Conservation (phyloP, 352 stramenopile genomes). For the Phytopythium montanum region DNA sequence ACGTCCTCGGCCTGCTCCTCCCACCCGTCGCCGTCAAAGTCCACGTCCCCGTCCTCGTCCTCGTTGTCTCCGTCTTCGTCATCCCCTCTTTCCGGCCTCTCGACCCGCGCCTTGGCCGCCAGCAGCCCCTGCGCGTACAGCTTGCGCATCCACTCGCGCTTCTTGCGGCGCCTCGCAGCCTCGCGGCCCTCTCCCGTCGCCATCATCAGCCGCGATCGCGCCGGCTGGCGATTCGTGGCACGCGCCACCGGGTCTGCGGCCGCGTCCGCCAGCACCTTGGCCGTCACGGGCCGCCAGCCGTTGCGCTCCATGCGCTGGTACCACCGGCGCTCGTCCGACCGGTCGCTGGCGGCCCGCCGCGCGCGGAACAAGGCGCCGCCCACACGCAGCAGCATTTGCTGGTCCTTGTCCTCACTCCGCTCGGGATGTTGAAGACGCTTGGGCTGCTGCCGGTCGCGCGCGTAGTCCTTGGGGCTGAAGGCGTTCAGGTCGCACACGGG, state of each 20-base stretch:
- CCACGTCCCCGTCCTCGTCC: conserved; percentile 29
- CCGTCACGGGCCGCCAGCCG: conserved; percentile 86
- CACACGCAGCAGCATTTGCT: conserved; percentile 59
- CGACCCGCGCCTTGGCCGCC: conserved; percentile 9
- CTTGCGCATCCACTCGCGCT: conserved; percentile 80
- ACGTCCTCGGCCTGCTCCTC: background rate
- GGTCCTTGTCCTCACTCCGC: too few species aligned
- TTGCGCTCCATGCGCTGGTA: conserved; percentile 90
- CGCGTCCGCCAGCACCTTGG: conserved; percentile 67
- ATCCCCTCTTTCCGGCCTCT: background rate
- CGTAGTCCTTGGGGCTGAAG: conserved; percentile 91
- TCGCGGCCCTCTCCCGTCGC: conserved; percentile 31
- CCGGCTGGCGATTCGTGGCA: conserved; percentile 27
- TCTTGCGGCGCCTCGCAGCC: conserved; percentile 50
- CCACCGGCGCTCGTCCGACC: conserved; percentile 63
- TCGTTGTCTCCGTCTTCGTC: conserved; percentile 2
- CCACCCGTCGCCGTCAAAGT: conserved; percentile 69
- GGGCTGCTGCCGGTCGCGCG: conserved; percentile 23
- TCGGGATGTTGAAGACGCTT: too few species aligned
- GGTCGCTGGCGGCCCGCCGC: conserved; percentile 19
- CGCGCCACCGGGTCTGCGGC: conserved; percentile 52
- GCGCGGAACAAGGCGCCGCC: conserved; percentile 70
- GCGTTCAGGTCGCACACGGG: conserved; percentile 87
- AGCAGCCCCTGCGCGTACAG: conserved; percentile 62
- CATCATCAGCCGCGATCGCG: background rate